A percentile compares a stretch with the other conserved stretches of the same genome.
Conservation (phyloP, 805 yeast genomes). For the Priceomyces haplophilus region DNA sequence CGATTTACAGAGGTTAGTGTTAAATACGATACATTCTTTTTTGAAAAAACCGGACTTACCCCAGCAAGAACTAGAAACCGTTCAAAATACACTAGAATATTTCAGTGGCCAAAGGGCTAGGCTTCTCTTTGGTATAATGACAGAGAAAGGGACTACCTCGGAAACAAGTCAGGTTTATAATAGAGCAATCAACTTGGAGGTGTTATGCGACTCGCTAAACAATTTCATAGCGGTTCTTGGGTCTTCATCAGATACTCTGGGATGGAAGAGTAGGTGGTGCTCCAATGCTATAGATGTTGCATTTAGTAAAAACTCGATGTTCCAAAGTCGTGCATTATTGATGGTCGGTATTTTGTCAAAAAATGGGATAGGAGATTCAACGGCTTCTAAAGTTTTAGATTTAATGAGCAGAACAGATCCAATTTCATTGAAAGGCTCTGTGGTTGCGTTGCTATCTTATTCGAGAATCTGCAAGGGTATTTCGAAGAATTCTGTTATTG, state of each 20-base stretch:
- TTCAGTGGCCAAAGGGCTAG: conserved; percentile 63
- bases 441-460: conserved; percentile 43
- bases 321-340: conserved; percentile 66
- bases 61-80: conserved; percentile 29
- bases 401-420: conserved; percentile 21
- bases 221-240: conserved; percentile 51
- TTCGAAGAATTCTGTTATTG: conserved; percentile 41
- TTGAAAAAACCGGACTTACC: conserved; percentile 54
- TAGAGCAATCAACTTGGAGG: conserved; percentile 50
- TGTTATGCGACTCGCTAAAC: conserved; percentile 54
- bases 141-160: conserved; percentile 43
- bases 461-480: conserved; percentile 50
- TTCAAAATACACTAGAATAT: conserved; percentile 47
- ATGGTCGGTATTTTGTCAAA: conserved; percentile 68
- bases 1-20: conserved; percentile 57
- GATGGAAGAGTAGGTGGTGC: conserved; percentile 67
- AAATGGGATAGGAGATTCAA: conserved; percentile 57
- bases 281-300: conserved; percentile 63
- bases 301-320: conserved; percentile 50
- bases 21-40: conserved; percentile 69
- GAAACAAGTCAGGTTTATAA: conserved; percentile 35
- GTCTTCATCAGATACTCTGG: conserved; percentile 42
- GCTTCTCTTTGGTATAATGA: conserved; percentile 66
- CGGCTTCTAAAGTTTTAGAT: conserved; percentile 32
- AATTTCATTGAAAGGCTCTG: conserved; percentile 26